Conservation (phyloP, 352 stramenopile genomes). For the Globisporangium barbulae region DNA sequence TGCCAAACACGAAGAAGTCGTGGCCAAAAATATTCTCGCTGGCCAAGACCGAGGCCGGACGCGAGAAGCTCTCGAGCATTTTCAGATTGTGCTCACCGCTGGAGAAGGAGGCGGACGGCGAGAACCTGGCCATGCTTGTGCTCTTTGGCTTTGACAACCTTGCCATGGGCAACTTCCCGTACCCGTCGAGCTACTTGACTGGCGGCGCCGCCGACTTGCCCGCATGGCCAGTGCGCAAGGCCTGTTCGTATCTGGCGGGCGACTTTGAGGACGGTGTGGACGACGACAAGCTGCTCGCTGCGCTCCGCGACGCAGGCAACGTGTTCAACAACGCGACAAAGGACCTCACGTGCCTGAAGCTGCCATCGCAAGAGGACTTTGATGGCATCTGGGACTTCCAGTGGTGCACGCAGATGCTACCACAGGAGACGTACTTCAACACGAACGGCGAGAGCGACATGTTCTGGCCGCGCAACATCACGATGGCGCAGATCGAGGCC, state of each 20-base stretch:
- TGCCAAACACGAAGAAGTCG: constrained; percentile 76
- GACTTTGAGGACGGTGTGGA: constrained; percentile 33
- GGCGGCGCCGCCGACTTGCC: constrained; percentile 71
- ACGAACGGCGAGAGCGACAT: constrained; percentile 90
- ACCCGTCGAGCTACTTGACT: constrained; percentile 92
- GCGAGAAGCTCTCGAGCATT: constrained; percentile 46
- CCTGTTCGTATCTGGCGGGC: constrained; percentile 69
- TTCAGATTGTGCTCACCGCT: constrained; percentile 74
- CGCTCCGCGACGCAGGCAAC: constrained; percentile 60
- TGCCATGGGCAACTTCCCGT: constrained; percentile 96
- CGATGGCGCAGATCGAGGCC: constrained; percentile 45
- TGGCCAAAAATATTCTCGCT: constrained; percentile 79
- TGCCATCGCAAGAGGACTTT: constrained; percentile 65
- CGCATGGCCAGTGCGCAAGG: constrained; percentile 90
- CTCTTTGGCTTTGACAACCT: constrained; percentile 90
- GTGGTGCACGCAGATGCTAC: constrained; percentile 91
- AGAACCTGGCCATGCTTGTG: constrained; percentile 69
- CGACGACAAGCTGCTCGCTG: constrained; percentile 39
- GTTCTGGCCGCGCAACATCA: constrained; percentile 85
- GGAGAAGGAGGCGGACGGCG: constrained; percentile 33
- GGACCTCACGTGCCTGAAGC: constrained; percentile 67
- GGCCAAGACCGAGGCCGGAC: constrained; percentile 52
- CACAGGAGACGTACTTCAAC: constrained; percentile 86
- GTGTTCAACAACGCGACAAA: constrained; percentile 91
- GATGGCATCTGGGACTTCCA: constrained; percentile 91